phyloP scores from a whole-genome alignment of 768 basidiomycete species.

The Phaeotremella skinneri region DNA sequence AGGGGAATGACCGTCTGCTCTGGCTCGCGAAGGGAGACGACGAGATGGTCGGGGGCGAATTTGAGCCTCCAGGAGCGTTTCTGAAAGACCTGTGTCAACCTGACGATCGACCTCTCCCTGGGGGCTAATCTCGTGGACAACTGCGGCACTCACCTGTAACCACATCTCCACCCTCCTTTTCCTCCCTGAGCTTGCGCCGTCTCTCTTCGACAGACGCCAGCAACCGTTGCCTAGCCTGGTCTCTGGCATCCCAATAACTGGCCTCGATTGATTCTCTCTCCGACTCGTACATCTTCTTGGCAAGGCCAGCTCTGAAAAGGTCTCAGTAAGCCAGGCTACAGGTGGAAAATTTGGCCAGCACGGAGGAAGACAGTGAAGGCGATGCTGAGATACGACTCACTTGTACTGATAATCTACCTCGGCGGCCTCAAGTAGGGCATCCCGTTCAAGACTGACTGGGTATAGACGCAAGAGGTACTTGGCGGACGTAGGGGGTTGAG shows the following conservation, averaged over 20 bases:
- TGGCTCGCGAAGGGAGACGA: conserved; percentile 21
- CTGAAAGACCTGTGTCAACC: conserved; percentile 10
- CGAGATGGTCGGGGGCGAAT: conserved; percentile 36
- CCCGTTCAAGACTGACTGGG: conserved; percentile 52
- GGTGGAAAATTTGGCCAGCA: conserved; percentile 8
- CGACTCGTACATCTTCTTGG: conserved; percentile 51
- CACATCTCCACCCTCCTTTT: conserved; percentile 54
- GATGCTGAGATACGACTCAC: conserved; percentile 20
- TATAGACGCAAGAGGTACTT: conserved; percentile 52
- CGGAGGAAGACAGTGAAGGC: background rate
- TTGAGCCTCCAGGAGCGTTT: conserved; percentile 44
- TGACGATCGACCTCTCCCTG: background rate
- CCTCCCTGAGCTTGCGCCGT: conserved; percentile 53
- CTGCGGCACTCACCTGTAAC: conserved; percentile 48
- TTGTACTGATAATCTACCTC: conserved; percentile 53
- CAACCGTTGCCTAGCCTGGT: conserved; percentile 51
- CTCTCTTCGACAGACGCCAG: conserved; percentile 54
- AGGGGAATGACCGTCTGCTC: conserved; percentile 4
- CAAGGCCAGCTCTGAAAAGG: conserved; percentile 28
- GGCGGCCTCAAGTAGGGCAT: conserved; percentile 50
- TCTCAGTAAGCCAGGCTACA: background rate
- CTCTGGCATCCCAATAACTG: conserved; percentile 53
- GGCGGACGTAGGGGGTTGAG: conserved; percentile 44
- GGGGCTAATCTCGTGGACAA: background rate
- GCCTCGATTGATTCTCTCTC: conserved; percentile 55